These are phyloP conservation scores for Tolypocladium guangdongense DNA, from an alignment of 2,329 filamentous ascomycete genomes.

Conservation along the genomic window DNA sequence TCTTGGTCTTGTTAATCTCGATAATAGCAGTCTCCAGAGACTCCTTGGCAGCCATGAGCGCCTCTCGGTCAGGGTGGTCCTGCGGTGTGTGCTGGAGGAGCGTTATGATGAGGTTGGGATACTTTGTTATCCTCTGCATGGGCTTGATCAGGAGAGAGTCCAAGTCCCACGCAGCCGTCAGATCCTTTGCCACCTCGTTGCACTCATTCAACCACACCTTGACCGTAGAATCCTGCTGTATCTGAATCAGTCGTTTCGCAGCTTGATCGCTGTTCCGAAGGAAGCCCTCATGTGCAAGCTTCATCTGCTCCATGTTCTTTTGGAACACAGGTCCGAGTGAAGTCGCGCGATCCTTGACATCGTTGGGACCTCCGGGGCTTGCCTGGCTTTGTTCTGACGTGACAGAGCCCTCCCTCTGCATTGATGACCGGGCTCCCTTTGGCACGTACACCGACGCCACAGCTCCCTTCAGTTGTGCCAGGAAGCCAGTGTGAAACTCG, in stretches of 20 bases:
- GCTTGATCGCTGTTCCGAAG: conserved; percentile 53
- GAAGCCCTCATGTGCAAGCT: conserved; percentile 49
- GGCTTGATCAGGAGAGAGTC: conserved; percentile 96
- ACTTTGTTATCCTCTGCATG: conserved; percentile 88
- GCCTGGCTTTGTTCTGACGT: conserved; percentile 28
- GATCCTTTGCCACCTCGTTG: conserved; percentile 80
- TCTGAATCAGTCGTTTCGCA: conserved; percentile 48
- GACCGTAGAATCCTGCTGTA: conserved; percentile 52
- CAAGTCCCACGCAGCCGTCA: conserved; percentile 89
- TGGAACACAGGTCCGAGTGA: conserved; percentile 43
- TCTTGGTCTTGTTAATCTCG: conserved; percentile 92
- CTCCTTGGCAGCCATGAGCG: conserved; percentile 44
- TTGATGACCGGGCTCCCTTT: conserved; percentile 32
- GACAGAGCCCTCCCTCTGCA: conserved; percentile 29
- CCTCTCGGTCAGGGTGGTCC: conserved; percentile 71
- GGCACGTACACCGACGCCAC: conserved; percentile 71
- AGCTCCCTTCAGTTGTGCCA: conserved; percentile 69
- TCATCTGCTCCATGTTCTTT: conserved; percentile 49
- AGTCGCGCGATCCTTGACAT: conserved; percentile 41
- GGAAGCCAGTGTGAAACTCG: conserved; percentile 70
- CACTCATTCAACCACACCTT: conserved; percentile 89
- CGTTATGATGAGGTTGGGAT: conserved; percentile 74
- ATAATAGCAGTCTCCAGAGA: conserved; percentile 56
- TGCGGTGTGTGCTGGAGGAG: conserved; percentile 68
- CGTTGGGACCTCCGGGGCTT: conserved; percentile 31